Conservation (phyloP, 2,329 filamentous ascomycete species). For the Xylariaceae sp. region DNA sequence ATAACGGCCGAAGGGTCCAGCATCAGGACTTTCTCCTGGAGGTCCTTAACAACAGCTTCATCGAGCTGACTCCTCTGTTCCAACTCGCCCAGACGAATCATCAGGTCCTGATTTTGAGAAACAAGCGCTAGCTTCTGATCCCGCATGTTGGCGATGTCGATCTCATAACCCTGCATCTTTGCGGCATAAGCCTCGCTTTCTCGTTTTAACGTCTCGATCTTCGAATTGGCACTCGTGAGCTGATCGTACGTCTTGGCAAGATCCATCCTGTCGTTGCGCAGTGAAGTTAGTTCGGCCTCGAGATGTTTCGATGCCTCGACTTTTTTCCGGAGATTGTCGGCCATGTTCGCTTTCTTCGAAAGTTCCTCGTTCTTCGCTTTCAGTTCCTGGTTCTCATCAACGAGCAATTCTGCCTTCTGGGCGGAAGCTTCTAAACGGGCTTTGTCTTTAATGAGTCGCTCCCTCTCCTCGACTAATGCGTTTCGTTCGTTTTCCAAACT, state of each 20-base stretch:
- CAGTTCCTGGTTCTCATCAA: slow-evolving; percentile 56
- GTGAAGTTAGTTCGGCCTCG: slow-evolving; percentile 50
- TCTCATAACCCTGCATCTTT: slow-evolving; percentile 35
- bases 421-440: slow-evolving; percentile 42
- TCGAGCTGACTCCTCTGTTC: slow-evolving; percentile 33
- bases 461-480: slow-evolving; percentile 42
- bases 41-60: slow-evolving; percentile 51
- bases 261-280: slow-evolving; percentile 51
- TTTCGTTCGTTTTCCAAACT: slow-evolving; percentile 63
- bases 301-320: slow-evolving; percentile 52
- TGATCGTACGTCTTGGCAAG: slow-evolving; percentile 40
- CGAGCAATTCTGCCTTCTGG: slow-evolving; percentile 46
- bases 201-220: slow-evolving; percentile 34
- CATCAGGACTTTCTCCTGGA: slow-evolving; percentile 53
- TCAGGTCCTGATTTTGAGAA: slow-evolving; percentile 43
- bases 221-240: slow-evolving; percentile 32
- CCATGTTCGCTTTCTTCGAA: slow-evolving; percentile 57
- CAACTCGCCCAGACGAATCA: slow-evolving; percentile 32
- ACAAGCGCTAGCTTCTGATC: slow-evolving; percentile 40
- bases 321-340: slow-evolving; percentile 59
- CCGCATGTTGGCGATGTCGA: slow-evolving; percentile 38
- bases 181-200: slow-evolving; percentile 31
- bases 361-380: slow-evolving; percentile 54
- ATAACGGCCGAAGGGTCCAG: slow-evolving; percentile 29
- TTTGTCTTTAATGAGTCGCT: slow-evolving; percentile 33